These are phyloP conservation scores for Volvox africanus DNA, from an alignment of 139 green algal genomes.

Conservation along the genomic window DNA sequence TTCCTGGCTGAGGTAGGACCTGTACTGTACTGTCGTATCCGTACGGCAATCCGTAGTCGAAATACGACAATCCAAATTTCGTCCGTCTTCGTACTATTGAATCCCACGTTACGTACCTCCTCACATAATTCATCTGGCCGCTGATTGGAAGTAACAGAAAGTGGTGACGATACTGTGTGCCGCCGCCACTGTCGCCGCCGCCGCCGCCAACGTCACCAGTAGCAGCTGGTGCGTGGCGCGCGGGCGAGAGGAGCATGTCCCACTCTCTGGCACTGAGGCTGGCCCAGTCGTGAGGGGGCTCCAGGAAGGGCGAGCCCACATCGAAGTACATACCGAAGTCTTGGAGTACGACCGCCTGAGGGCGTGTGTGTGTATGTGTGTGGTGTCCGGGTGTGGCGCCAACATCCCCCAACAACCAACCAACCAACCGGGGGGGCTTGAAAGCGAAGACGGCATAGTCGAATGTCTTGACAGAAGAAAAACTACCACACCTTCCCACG, in stretches of 20 bases:
- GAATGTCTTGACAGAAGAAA: too few relatives aligned
- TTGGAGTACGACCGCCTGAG: slow-evolving; percentile 74
- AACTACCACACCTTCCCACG: too few relatives aligned
- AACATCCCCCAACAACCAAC: too few relatives aligned
- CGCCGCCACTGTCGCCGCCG: background rate
- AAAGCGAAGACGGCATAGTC: too few relatives aligned
- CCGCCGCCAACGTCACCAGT: too few relatives aligned
- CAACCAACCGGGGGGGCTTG: too few relatives aligned
- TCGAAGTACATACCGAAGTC: slow-evolving; percentile 89
- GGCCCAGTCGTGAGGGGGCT: slow-evolving; percentile 64
- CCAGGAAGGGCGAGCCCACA: slow-evolving; percentile 65
- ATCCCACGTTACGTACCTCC: slow-evolving; percentile 50
- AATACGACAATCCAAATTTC: too few relatives aligned
- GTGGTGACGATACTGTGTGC: slow-evolving; percentile 45
- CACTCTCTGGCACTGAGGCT: slow-evolving; percentile 70
- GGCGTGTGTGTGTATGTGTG: background rate
- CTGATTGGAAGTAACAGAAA: slow-evolving; percentile 83
- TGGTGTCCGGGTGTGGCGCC: background rate
- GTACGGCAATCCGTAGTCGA: too few relatives aligned
- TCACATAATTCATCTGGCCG: slow-evolving; percentile 71
- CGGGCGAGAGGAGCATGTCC: slow-evolving; percentile 82
- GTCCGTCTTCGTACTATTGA: background rate
- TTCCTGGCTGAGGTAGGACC: too few relatives aligned
- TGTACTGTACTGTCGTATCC: too few relatives aligned
- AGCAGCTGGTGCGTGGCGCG: slow-evolving; percentile 25